Evolutionary conservation across 2,329 filamentous ascomycete species (phyloP), one percentile per base, ranked within the genome.

Genomic region (Colletotrichum viniferum): DNA sequence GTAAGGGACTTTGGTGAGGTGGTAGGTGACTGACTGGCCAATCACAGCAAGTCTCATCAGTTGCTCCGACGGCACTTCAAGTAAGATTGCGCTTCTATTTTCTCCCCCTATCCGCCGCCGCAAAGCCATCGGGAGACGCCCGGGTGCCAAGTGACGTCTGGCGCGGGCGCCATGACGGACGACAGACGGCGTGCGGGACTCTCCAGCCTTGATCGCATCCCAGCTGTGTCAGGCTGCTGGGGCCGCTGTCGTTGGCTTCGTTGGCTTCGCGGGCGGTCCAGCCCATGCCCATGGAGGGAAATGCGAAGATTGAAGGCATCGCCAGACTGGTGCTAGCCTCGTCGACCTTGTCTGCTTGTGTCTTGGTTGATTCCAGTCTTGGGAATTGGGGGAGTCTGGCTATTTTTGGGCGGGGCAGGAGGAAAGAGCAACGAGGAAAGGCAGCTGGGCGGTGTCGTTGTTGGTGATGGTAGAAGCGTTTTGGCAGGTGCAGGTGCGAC

Each of bases 151-250:
- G 60, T 71, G 68, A 66, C 61, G 68, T 66, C 36, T 65, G 52
- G 72, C 36, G 66, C 71, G 58, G 32, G 24, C 56, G 30, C 30
- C 43, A 52, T 52, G n/a, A 52, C n/a, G 43, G 43, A 38, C 30
- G 69, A 66, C 69, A n/a, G 18, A 58, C 55, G 52, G 69, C 32
- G 69, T 48, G 32, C 61, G 69, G 61, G 61, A 58, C 52, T 28
- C 34, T 28, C 32, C 24, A 55, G 60, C 21, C 68, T 70, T 56
- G 24, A 30, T 38, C 34, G 61, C 43, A 66, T 65, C 36, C 56
- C 73, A 68, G 62, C 16, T 73, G 73, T 64, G 69, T 75, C 63
- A 73, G 63, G 38, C 73, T 73, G 56, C 69, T 63, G 60, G 67
- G 38, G 64, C 65, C 28, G 56, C 64, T 69, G 63, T 61, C 58